Conservation (phyloP, 1,284 basidiomycete genomes). For the Jaminaea rosea region DNA sequence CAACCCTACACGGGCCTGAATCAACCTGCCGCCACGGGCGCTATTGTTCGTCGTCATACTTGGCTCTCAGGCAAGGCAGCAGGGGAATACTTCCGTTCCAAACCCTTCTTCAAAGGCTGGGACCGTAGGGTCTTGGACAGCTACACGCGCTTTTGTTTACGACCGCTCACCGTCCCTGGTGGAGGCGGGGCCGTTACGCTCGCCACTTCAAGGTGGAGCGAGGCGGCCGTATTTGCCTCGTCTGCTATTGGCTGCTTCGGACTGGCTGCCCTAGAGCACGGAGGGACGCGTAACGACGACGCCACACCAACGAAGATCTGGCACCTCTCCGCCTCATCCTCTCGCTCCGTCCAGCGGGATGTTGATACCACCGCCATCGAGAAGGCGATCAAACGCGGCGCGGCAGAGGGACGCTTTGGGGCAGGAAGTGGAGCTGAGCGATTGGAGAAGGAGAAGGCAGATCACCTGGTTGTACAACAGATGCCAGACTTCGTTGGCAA, state of each 20-base stretch:
- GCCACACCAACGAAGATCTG: conserved; percentile 10
- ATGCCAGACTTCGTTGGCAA: conserved; percentile 16
- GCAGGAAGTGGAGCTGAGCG: conserved; percentile 1
- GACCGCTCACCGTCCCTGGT: conserved; percentile 11
- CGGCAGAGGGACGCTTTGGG: too few relatives aligned
- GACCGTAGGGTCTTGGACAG: conserved; percentile 59
- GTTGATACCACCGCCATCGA: too few relatives aligned
- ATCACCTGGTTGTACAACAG: conserved; percentile 37
- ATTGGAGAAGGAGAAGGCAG: conserved; percentile 10
- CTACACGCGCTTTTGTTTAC: conserved; percentile 62
- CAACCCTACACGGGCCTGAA: too few relatives aligned
- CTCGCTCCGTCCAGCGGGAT: too few relatives aligned
- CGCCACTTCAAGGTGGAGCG: conserved; percentile 33
- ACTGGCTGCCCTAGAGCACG: neutral
- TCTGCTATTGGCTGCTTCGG: conserved; percentile 18
- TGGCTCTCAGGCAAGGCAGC: conserved; percentile 51
- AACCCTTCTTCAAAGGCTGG: conserved; percentile 67
- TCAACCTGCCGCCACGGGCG: conserved; percentile 48
- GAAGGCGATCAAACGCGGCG: too few relatives aligned
- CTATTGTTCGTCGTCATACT: conserved; percentile 57
- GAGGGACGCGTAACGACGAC: conserved; percentile 9
- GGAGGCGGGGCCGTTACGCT: conserved; percentile 15
- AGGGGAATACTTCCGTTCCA: conserved; percentile 51
- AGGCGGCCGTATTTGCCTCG: conserved; percentile 27
- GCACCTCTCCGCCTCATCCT: too few relatives aligned